Evolutionary conservation across 331 rosid species (phyloP), one percentile per base, ranked within the genome.

Genomic region (Stylosanthes scabra): DNA sequence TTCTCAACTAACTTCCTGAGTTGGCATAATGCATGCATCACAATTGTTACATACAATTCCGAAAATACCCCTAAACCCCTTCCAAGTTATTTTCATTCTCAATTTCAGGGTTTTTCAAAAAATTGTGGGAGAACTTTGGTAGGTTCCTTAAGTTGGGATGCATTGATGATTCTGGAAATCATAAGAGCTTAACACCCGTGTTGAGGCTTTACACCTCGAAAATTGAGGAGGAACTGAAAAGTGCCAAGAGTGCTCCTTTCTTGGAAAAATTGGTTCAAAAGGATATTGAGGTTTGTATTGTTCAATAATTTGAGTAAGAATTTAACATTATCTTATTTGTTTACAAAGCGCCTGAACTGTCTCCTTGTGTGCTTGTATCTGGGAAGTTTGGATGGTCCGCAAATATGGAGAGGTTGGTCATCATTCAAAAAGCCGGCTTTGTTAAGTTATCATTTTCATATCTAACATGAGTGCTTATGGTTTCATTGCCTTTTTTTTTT

Each of bases 321-420:
- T n/a, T n/a, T n/a, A n/a, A n/a, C n/a, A n/a, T n/a, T n/a, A n/a
- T n/a, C n/a, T n/a, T n/a, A n/a, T n/a, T n/a, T n/a, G n/a, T n/a
- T n/a, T n/a, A n/a, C n/a, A 29, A 39, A 31, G 37, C 97, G 97
- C 55, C 81, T 91, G 83, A 95, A 97, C 84, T 91, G 49, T 91
- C 99, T 82, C 97, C 99, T n/a, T 91, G 99, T 80, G 99, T 95
- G 82, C 97, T 95, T 77, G 99, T 95, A 63, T 95, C 97, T 51
- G 99, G 99, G 55, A 95, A 95, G 88, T 91, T 95, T 84, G 97
- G 97, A 56, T 95, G 99, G 99, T 95, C 99, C 15, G 99, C 97
- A 45, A 95, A 92, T 71, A 92, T 95, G 99, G 99, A 95, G 81
- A 91, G 99, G 97, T 95, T n/a, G 15, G 87, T 67, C 69, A 45